These are phyloP conservation scores for Coemansia sp. DNA, from an alignment of 192 early-diverging fungal species.

Conservation along the genomic window DNA sequence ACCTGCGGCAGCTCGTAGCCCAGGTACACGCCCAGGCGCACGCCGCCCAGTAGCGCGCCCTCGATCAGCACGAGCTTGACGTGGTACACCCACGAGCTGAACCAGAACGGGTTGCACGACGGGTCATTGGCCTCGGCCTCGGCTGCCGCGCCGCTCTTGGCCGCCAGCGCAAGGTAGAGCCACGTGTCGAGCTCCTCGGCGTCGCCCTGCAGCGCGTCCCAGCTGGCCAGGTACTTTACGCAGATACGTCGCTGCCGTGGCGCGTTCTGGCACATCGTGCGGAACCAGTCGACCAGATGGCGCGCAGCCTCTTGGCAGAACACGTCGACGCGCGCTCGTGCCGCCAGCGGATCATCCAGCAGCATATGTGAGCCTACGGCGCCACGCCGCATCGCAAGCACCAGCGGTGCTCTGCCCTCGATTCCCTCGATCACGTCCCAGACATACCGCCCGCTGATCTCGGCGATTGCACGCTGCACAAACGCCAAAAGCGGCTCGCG, in stretches of 20 bases:
- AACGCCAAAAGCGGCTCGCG: constrained; percentile 15
- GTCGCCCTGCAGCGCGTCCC: constrained; percentile 43
- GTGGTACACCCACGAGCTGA: constrained; percentile 51
- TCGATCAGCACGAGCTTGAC: constrained; percentile 39
- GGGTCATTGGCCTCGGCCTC: constrained; percentile 10
- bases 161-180: constrained; percentile 2
- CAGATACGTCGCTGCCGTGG: constrained; percentile 32
- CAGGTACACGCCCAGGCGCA: constrained; percentile 31
- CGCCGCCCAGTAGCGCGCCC: constrained; percentile 17
- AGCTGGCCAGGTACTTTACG: constrained; percentile 25
- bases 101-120: constrained; percentile 25
- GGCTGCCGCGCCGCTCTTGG: neutral
- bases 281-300: constrained; percentile 36
- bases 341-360: neutral
- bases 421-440: constrained; percentile 7
- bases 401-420: neutral
- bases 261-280: constrained; percentile 39
- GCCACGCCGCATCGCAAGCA: neutral
- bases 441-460: constrained; percentile 11
- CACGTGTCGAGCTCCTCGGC: constrained; percentile 39
- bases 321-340: constrained; percentile 1
- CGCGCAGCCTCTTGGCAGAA: constrained; percentile 23
- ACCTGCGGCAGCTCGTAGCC: constrained; percentile 31
- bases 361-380: neutral
- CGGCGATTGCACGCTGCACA: constrained; percentile 20